A percentile compares a stretch with the other conserved stretches of the same genome.
Conservation (phyloP, 2,329 filamentous ascomycete species). For the Scytalidium lignicola region DNA sequence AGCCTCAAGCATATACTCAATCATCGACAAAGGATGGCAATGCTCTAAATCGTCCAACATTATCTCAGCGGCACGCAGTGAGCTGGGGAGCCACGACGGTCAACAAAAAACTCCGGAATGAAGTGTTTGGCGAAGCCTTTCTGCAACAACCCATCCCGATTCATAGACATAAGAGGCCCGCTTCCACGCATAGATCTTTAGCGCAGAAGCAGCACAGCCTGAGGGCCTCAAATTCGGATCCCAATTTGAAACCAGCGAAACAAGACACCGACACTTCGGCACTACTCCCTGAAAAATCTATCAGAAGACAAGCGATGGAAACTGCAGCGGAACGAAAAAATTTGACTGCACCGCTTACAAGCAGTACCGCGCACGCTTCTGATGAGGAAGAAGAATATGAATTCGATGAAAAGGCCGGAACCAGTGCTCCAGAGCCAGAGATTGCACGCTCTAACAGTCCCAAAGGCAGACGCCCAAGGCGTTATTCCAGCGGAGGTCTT, state of each 20-base stretch:
- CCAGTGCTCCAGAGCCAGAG: constrained; percentile 60
- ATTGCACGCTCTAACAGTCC: constrained; percentile 22
- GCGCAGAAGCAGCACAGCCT: constrained; percentile 42
- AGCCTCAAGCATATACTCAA: constrained; percentile 23
- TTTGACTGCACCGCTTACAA: constrained; percentile 3
- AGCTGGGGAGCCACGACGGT: constrained; percentile 90
- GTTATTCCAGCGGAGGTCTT: constrained; percentile 84
- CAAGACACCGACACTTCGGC: constrained; percentile 5
- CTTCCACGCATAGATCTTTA: constrained; percentile 58
- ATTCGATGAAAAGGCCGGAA: constrained; percentile 45
- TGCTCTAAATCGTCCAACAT: constrained; percentile 31
- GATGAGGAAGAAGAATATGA: constrained; percentile 29
- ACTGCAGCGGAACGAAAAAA: constrained; percentile 18
- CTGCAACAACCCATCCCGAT: constrained; percentile 76
- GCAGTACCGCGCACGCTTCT: constrained; percentile 8
- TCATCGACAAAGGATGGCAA: constrained; percentile 10
- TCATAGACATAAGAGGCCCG: constrained; percentile 67
- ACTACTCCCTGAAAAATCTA: constrained; percentile 39
- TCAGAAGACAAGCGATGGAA: constrained; percentile 26
- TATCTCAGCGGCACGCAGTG: constrained; percentile 54
- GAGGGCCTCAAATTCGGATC: constrained; percentile 25
- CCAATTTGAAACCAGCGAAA: constrained; percentile 22
- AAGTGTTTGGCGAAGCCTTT: constrained; percentile 90
- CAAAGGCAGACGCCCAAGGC: constrained; percentile 48
- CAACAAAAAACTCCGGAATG: constrained; percentile 80